Percentiles rank a stretch among this genome's conserved stretches.
phyloP scores from a whole-genome alignment of 1,284 basidiomycete genomes.

The Ganoderma lingzhi region DNA sequence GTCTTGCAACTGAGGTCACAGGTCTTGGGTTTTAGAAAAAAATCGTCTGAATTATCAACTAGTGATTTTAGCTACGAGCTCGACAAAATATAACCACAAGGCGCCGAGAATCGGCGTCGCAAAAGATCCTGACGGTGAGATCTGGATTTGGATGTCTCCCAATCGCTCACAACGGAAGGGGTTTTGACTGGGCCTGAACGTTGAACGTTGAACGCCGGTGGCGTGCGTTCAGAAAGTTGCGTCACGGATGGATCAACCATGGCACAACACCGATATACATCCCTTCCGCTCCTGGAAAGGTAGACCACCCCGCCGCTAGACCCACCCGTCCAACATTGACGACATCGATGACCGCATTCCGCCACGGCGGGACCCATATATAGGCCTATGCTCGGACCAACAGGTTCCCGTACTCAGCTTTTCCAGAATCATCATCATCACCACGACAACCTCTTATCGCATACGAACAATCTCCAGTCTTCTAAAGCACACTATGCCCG shows the following conservation, averaged over 20 bases:
- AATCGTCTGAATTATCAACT: no score
- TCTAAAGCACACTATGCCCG: neutral
- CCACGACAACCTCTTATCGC: neutral
- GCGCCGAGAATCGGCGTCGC: no score
- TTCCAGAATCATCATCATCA: neutral
- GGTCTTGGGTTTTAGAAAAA: no score
- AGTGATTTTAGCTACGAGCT: no score
- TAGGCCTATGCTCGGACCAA: neutral
- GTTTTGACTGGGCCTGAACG: no score
- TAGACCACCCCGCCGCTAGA: neutral
- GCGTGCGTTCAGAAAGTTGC: neutral
- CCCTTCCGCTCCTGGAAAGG: neutral
- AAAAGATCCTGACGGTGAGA: no score
- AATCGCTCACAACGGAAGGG: no score
- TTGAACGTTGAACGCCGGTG: neutral
- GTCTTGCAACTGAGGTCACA: no score
- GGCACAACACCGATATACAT: neutral
- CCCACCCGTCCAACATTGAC: neutral
- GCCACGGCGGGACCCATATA: neutral
- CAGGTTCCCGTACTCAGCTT: neutral
- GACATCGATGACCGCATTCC: conserved; percentile 10
- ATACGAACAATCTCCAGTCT: neutral
- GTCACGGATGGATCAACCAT: neutral
- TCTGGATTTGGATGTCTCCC: no score
- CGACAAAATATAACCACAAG: no score